Base-by-base conservation (phyloP, 2,329 filamentous ascomycete species). In the Pyrenophora graminea region DNA sequence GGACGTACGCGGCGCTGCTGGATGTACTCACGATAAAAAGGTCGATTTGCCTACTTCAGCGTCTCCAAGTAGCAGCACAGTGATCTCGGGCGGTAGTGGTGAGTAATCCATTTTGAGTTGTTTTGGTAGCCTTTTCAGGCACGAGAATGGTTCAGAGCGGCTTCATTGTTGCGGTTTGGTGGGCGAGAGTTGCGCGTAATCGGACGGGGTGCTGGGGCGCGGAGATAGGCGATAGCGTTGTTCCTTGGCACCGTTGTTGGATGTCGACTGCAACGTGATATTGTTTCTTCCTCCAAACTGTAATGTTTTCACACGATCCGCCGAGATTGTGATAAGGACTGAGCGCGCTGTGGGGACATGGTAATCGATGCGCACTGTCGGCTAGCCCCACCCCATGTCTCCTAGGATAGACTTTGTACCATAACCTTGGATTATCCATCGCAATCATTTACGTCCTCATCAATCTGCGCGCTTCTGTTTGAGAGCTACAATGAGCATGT, bases 11-110 rank as follows among this genome's bases (percentile, higher is more conserved):
- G 27, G 13, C 4, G 10, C 37, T 19, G 19, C 41, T 58, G 45
- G 48, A 51, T 55, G 19, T 45, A 79, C 82, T 68, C 75, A 85
- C 81, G 83, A 82, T 55, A 86, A 70, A 56, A 86, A 85, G 8
- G 82, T 84, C 43, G 83, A 83, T 70, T 86, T 86, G 50, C 84
- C 84, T 39, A 84, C 82, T 43, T 80, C 82, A 32, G 77, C 64
- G 51, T 85, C 83, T 45, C 84, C 84, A 2, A 86, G 74, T 13
- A 86, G 72, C 6, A 86, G 75, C 42, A 86, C 78, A 19, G 73
- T 76, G 13, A 62, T 32, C 30, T 62, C 59, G n/a, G 67, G 67
- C 7, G 66, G 51, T 0, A 55, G 8, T 7, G 49, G 27, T 3
- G 51, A 39, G 21, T 62, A 59, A 4, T 65, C 63, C 66, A 69